Conservation (phyloP, 1,139 yeast genomes). For the Wickerhamiella infanticola region DNA sequence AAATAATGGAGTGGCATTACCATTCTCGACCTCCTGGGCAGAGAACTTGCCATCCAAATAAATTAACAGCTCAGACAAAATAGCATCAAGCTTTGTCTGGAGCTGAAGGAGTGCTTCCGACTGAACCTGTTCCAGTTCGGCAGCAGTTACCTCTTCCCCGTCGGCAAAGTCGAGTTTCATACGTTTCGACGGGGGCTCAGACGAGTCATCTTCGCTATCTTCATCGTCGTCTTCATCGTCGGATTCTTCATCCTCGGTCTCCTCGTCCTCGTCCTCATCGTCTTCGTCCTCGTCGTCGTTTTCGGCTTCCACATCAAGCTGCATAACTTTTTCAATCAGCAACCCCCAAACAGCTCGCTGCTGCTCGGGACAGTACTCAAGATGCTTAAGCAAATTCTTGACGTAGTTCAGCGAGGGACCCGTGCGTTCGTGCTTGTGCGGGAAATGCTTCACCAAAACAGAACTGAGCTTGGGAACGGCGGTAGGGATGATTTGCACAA, state of each 20-base stretch:
- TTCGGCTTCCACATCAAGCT: constrained; percentile 86
- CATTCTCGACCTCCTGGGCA: constrained; percentile 36
- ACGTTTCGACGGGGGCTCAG: constrained; percentile 13
- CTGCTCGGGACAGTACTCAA: constrained; percentile 60
- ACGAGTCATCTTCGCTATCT: constrained; percentile 16
- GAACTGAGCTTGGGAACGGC: constrained; percentile 51
- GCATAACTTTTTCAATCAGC: constrained; percentile 63
- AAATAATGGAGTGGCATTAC: constrained; percentile 59
- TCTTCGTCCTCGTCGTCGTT: constrained; percentile 76
- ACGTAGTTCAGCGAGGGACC: constrained; percentile 46
- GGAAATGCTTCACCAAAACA: constrained; percentile 45
- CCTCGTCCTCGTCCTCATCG: constrained; percentile 54
- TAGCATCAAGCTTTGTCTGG: constrained; percentile 53
- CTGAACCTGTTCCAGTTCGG: constrained; percentile 18
- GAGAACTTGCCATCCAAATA: constrained; percentile 38
- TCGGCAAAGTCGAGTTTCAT: constrained; percentile 23
- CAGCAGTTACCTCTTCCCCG: constrained; percentile 21
- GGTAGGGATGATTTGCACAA: constrained; percentile 66
- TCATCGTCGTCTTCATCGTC: constrained; percentile 24
- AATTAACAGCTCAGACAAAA: constrained; percentile 41
- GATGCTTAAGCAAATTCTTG: constrained; percentile 41
- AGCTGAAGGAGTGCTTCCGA: constrained; percentile 35
- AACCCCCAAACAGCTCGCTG: constrained; percentile 59
- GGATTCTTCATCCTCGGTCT: constrained; percentile 30
- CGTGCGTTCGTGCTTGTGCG: constrained; percentile 58